Conservation (phyloP, 116 monocot genomes). For the Phalaenopsis hybrid region DNA sequence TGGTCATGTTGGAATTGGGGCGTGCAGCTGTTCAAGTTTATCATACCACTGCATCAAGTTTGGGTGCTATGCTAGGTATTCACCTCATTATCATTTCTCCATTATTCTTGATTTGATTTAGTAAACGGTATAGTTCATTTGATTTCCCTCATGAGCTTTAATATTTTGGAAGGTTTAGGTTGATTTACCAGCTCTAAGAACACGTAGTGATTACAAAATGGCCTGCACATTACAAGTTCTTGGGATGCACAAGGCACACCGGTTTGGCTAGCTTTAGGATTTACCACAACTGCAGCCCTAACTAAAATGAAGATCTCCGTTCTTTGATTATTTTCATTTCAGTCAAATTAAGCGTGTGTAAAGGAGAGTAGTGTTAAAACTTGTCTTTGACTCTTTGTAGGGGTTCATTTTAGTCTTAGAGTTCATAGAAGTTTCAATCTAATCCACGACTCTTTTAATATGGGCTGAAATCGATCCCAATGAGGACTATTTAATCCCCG, state of each 20-base stretch:
- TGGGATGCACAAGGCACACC: background rate
- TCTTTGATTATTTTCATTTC: background rate
- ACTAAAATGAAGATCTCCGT: background rate
- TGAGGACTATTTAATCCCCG: no score
- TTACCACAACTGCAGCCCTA: background rate
- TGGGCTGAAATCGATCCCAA: no score
- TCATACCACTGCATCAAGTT: constrained; percentile 67
- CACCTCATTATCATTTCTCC: background rate
- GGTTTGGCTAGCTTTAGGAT: background rate
- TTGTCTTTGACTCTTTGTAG: no score
- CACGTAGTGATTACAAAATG: background rate
- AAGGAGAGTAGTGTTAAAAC: no score
- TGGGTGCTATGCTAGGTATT: constrained; percentile 71
- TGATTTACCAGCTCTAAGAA: background rate
- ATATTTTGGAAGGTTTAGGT: background rate
- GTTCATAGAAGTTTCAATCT: no score
- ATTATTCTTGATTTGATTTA: background rate
- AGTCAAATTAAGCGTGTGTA: background rate
- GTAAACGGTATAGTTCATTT: background rate
- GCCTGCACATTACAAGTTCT: background rate
- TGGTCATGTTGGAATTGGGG: constrained; percentile 17
- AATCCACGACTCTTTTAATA: no score
- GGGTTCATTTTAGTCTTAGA: no score
- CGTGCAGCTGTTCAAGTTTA: constrained; percentile 29
- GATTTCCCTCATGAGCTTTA: background rate